These are phyloP conservation scores for Aspergillus quadricinctus DNA, from an alignment of 2,329 filamentous ascomycete species.

Conservation along the genomic window DNA sequence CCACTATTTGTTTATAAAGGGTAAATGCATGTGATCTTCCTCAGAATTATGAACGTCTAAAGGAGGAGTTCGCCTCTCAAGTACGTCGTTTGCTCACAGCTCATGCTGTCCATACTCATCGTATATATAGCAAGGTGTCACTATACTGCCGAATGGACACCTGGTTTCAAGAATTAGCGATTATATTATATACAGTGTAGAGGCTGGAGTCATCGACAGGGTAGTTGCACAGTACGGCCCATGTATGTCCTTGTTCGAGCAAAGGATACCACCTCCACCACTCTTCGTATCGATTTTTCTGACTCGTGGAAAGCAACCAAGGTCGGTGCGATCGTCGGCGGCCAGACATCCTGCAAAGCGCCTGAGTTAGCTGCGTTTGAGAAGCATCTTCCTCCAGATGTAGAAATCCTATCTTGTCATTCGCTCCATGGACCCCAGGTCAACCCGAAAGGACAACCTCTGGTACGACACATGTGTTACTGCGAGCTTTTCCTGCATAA, in stretches of 20 bases:
- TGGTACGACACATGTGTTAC: constrained; percentile 53
- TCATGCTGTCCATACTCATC: constrained; percentile 33
- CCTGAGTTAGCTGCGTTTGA: constrained; percentile 95
- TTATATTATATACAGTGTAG: constrained; percentile 98
- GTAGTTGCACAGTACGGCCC: constrained; percentile 88
- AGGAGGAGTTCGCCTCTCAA: constrained; percentile 76
- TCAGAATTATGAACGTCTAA: constrained; percentile 77
- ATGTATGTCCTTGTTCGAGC: constrained; percentile 58
- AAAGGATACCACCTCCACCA: constrained; percentile 4
- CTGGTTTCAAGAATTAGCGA: constrained; percentile 93
- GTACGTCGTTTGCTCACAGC: constrained; percentile 58
- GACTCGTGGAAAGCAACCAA: constrained; percentile 68
- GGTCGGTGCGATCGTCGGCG: constrained; percentile 88
- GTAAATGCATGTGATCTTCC: constrained; percentile 83
- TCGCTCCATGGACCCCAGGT: constrained; percentile 92
- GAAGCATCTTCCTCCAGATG: constrained; percentile 76
- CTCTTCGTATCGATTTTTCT: constrained; percentile 19
- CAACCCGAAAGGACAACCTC: constrained; percentile 80
- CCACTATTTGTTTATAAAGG: background rate
- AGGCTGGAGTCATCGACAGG: constrained; percentile 82
- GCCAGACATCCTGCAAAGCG: constrained; percentile 96
- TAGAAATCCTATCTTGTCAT: constrained; percentile 92
- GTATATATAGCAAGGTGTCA: constrained; percentile 68
- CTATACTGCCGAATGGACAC: constrained; percentile 90
- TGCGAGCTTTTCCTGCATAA: constrained; percentile 5